Percentiles rank a stretch among this genome's conserved stretches.
Evolutionary conservation across 1,139 yeast species (phyloP).

Genomic region (Scheffersomyces illinoinensis): DNA sequence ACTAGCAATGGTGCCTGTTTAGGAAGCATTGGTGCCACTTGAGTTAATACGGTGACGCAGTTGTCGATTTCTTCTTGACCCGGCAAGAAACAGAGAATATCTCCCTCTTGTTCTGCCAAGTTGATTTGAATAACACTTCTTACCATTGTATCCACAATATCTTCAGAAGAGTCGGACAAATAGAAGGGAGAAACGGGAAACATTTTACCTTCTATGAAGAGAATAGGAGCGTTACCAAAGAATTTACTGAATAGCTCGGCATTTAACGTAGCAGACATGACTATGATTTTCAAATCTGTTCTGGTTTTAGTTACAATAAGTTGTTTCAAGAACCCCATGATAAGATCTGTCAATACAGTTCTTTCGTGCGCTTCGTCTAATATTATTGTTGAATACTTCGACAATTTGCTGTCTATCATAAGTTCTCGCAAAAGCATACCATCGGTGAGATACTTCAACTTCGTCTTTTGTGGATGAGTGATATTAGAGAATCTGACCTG

Average conservation of each 20-base stretch:
- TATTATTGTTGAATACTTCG: conserved; percentile 72
- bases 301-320: conserved; percentile 50
- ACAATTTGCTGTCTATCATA: conserved; percentile 69
- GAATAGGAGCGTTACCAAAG: conserved; percentile 74
- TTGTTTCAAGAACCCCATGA: conserved; percentile 83
- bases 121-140: conserved; percentile 79
- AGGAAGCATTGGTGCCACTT: conserved; percentile 66
- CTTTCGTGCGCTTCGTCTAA: conserved; percentile 98
- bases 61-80: conserved; percentile 98
- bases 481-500: conserved; percentile 75
- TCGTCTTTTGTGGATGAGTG: conserved; percentile 48
- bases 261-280: conserved; percentile 96
- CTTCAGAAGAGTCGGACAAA: conserved; percentile 62
- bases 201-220: conserved; percentile 88
- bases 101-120: conserved; percentile 79
- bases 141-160: conserved; percentile 77
- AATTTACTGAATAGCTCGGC: conserved; percentile 85
- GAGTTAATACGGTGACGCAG: conserved; percentile 62
- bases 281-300: conserved; percentile 58
- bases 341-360: conserved; percentile 84
- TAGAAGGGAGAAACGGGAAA: conserved; percentile 78
- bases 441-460: conserved; percentile 85
- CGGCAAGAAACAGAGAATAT: conserved; percentile 83
- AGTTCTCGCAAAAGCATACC: conserved; percentile 95
- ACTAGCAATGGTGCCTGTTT: conserved; percentile 74